Base-by-base conservation (phyloP, 768 basidiomycete genomes). In the Grammothele lineata region DNA sequence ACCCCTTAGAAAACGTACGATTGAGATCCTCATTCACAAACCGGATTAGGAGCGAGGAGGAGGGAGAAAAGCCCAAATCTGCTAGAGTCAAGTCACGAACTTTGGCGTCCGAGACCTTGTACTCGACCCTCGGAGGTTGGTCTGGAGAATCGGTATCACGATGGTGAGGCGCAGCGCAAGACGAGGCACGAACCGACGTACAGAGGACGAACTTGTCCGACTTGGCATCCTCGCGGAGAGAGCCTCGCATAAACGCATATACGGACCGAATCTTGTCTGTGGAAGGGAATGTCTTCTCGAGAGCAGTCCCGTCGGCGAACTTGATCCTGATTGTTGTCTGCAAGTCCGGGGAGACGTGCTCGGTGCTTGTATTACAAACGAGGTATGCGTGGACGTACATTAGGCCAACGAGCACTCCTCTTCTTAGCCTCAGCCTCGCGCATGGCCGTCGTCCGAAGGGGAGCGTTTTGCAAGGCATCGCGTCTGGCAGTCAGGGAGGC, bases 131-230 rank as follows among this genome's bases (percentile, higher is more conserved):
- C 1, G 92, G 92, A 2, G 89, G 70, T 68, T 92, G 88, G 64
- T 87, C 90, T 92, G 34, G n/a, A n/a, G n/a, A n/a, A 14, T 34
- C 17, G 23, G 9, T 19, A 40, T 15, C 26, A 3, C 17, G 34
- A 2, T 19, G 22, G 10, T 33, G 40, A 21, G 30, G 19, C 27
- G 14, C 27, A 14, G 27, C 7, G 27, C 8, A 30, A 18, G 15
- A 24, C n/a, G 23, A n/a, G n/a, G 36, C 35, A 37, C 8, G 25
- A 21, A 42, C 36, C 37, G 6, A 75, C 82, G 43, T 57, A 93
- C 92, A 94, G 32, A 95, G 72, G 32, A 92, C 73, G 58, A 92
- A 95, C 57, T 91, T 90, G 66, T 80, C 78, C 3, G 82, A 74
- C 61, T 87, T 81, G 37, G 83, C 79, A 51, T 91, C 87, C 46